Evolutionary conservation across 2,329 filamentous ascomycete species (phyloP).

Genomic region (Xylaria sp.): DNA sequence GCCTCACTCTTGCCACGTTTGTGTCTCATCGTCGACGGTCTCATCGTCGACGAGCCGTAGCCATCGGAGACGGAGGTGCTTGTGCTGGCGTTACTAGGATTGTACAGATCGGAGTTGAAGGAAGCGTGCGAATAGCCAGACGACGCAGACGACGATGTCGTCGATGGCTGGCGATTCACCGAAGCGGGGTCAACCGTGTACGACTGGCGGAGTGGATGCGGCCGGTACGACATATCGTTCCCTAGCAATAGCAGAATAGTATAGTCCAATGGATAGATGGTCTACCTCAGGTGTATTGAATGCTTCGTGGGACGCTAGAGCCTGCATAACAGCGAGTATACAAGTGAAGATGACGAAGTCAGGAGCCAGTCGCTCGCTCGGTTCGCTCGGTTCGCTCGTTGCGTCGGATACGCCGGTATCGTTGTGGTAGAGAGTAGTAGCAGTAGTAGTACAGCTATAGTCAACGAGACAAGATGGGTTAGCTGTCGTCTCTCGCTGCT

Average conservation of each 20-base stretch:
- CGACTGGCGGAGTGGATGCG: constrained; percentile 67
- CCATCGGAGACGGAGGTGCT: constrained; percentile 78
- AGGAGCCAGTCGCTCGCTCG: constrained; percentile 4
- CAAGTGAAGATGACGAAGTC: constrained; percentile 1
- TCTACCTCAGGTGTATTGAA: constrained; percentile 45
- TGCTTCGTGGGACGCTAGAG: constrained; percentile 41
- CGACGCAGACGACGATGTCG: constrained; percentile 76
- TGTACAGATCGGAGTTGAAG: constrained; percentile 60
- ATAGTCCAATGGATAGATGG: constrained; percentile 31
- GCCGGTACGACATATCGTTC: constrained; percentile 66
- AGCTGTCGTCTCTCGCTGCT: neutral
- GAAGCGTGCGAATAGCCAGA: constrained; percentile 70
- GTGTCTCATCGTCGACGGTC: constrained; percentile 65
- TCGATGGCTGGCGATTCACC: constrained; percentile 73
- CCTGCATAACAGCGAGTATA: constrained; percentile 50
- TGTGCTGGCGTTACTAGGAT: constrained; percentile 73
- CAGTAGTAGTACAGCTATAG: constrained; percentile 2
- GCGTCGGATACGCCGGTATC: constrained; percentile 1
- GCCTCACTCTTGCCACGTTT: constrained; percentile 82
- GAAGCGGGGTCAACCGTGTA: constrained; percentile 56
- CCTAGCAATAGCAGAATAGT: constrained; percentile 36
- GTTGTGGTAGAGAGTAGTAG: neutral
- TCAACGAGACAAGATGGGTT: neutral
- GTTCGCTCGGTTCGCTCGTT: constrained; percentile 6
- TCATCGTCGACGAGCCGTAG: constrained; percentile 56